Evolutionary conservation across 805 yeast genomes (phyloP).

Genomic region (Cyberlindnera japonica): DNA sequence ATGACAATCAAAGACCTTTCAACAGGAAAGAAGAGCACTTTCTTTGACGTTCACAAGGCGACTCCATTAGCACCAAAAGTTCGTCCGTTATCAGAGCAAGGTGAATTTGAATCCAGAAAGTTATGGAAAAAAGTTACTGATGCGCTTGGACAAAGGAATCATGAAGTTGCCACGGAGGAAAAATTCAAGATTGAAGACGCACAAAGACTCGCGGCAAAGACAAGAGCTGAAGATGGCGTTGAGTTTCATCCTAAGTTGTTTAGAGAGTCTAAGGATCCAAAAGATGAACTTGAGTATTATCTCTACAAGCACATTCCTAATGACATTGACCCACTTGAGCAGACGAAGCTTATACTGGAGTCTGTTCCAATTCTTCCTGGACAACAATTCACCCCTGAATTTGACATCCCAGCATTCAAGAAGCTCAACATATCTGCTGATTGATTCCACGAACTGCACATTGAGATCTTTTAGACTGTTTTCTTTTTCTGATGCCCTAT

Average conservation of each 20-base stretch:
- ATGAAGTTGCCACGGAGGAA: slow-evolving; percentile 80
- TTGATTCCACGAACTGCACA: too few relatives aligned
- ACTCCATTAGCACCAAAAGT: slow-evolving; percentile 59
- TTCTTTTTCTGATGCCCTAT: too few relatives aligned
- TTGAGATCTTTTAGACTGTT: too few relatives aligned
- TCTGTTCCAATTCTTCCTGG: slow-evolving; percentile 84
- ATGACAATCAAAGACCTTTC: slow-evolving; percentile 63
- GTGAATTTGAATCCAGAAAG: slow-evolving; percentile 72
- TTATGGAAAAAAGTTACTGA: slow-evolving; percentile 81
- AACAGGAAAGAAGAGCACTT: slow-evolving; percentile 43
- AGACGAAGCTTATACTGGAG: slow-evolving; percentile 54
- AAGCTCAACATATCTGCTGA: slow-evolving; percentile 38
- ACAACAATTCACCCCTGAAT: slow-evolving; percentile 60
- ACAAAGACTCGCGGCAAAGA: slow-evolving; percentile 74
- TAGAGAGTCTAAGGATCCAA: slow-evolving; percentile 40
- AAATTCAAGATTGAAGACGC: slow-evolving; percentile 81
- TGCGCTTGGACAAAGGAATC: slow-evolving; percentile 79
- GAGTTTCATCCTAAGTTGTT: slow-evolving; percentile 81
- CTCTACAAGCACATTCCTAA: slow-evolving; percentile 61
- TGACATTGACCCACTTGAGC: slow-evolving; percentile 47
- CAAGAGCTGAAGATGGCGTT: slow-evolving; percentile 71
- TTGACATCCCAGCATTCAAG: slow-evolving; percentile 63
- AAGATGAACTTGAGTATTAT: slow-evolving; percentile 53
- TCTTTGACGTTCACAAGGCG: slow-evolving; percentile 61
- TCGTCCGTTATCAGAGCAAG: slow-evolving; percentile 77